Conservation (phyloP, 805 yeast species). For the Pichia californica region DNA sequence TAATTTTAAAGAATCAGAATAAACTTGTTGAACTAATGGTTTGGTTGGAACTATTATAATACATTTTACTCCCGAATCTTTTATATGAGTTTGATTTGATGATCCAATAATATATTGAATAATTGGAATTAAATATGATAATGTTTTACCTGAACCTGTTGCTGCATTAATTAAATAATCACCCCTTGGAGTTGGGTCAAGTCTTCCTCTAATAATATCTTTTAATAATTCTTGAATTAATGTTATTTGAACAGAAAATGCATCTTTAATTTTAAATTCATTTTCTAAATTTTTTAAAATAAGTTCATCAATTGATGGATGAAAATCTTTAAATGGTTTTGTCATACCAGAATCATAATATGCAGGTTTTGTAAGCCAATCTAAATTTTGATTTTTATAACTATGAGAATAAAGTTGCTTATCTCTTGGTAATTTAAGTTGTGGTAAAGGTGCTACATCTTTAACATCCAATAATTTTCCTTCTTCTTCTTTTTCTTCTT, state of each 20-base stretch:
- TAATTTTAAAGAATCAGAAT: constrained; percentile 50
- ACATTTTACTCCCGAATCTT: constrained; percentile 58
- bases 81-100: constrained; percentile 1
- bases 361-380: constrained; percentile 65
- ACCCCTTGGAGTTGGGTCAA: constrained; percentile 52
- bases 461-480: constrained; percentile 26
- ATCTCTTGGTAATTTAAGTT: constrained; percentile 64
- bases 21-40: constrained; percentile 80
- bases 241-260: constrained; percentile 73
- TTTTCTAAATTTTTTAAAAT: constrained; percentile 41
- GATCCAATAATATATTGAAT: constrained; percentile 51
- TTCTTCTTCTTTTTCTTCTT: constrained; percentile 14
- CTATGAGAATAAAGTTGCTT: constrained; percentile 31
- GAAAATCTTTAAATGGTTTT: constrained; percentile 44
- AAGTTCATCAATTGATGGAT: constrained; percentile 33
- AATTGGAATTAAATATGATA: constrained; percentile 82
- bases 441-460: constrained; percentile 73
- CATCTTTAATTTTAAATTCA: constrained; percentile 40
- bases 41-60: constrained; percentile 84
- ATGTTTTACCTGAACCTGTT: constrained; percentile 94
- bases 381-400: constrained; percentile 33
- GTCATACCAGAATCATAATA: constrained; percentile 44
- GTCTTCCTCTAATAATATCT: constrained; percentile 33
- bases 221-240: constrained; percentile 50
- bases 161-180: constrained; percentile 87